Evolutionary conservation across 305 asterid genomes (phyloP), one percentile per base, ranked within the genome.

Genomic region (Fraxinus greggii): DNA sequence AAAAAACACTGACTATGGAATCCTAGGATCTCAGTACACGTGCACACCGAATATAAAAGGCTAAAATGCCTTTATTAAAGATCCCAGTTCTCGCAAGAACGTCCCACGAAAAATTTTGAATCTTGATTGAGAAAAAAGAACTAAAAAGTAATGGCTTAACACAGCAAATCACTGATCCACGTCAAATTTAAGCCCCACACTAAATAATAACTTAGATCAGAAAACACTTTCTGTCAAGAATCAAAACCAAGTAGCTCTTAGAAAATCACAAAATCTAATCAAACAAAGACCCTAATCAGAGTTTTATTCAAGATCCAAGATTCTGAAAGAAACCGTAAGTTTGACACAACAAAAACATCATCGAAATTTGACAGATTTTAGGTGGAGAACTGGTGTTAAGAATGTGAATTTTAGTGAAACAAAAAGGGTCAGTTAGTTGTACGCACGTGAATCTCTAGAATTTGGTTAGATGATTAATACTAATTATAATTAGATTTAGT

Each of bases 181-280:
- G 1, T 76, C 77, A 78, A 81, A 21, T 13, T 74, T 78, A 74
- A 28, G 56, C 48, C 29, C 7, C 28, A 79, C 59, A 8, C 24
- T 67, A 61, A 82, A 65, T 9, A 5, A 65, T 79, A 79, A 4
- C 79, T 83, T 86, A 54, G 82, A 78, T 84, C 80, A 84, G 33
- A 40, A 65, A 83, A 69, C 65, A 29, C 73, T 32, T 75, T 48
- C 65, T 24, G 33, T 33, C 28, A 45, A 80, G 72, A 84, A 80
- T 76, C 36, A 80, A 80, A 81, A 72, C 38, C 75, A 81, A 75
- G n/a, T 17, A 21, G 3, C 5, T 15, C 8, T 24, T 23, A 3
- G 5, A 67, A 75, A 12, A 12, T 72, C 72, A 70, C 26, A 74
- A 75, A 54, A 80, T 45, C 78, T 12, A 63, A 21, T 28, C 28